Evolutionary conservation across 371 early-diverging fungal species (phyloP).

Genomic region (Mucor piriformis): DNA sequence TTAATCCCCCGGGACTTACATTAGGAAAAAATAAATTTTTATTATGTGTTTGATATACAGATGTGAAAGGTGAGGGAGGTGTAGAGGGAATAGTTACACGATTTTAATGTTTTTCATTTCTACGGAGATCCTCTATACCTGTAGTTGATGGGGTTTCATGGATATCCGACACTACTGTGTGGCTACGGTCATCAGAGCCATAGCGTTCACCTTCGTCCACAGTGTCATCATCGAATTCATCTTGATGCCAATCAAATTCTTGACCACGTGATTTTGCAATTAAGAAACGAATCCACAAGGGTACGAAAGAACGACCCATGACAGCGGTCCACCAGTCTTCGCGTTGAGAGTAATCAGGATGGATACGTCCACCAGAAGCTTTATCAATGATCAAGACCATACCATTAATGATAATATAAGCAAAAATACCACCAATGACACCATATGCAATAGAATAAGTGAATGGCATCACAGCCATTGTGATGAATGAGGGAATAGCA

Average conservation of each 20-base stretch:
- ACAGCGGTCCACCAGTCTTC: slow-evolving; percentile 54
- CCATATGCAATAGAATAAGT: slow-evolving; percentile 77
- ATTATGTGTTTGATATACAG: neutral
- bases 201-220: slow-evolving; percentile 5
- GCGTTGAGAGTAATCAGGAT: slow-evolving; percentile 47
- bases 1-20: too few relatives aligned
- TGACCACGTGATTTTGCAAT: slow-evolving; percentile 34
- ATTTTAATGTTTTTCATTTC: slow-evolving; percentile 6
- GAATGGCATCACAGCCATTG: slow-evolving; percentile 79
- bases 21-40: slow-evolving; percentile 3
- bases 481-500: slow-evolving; percentile 76
- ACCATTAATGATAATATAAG: slow-evolving; percentile 65
- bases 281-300: slow-evolving; percentile 45
- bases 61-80: neutral
- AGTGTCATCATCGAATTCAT: slow-evolving; percentile 32
- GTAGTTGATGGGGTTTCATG: slow-evolving; percentile 9
- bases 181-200: neutral
- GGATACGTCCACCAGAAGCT: slow-evolving; percentile 52
- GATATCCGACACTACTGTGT: slow-evolving; percentile 12
- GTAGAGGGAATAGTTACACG: neutral
- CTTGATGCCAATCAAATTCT: slow-evolving; percentile 41
- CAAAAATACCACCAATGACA: slow-evolving; percentile 67
- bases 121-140: neutral
- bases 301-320: slow-evolving; percentile 36
- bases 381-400: slow-evolving; percentile 51